Evolutionary conservation across 1,284 basidiomycete genomes (phyloP), one percentile per base, ranked within the genome.

Genomic region (Filobasidium uniguttulatum): DNA sequence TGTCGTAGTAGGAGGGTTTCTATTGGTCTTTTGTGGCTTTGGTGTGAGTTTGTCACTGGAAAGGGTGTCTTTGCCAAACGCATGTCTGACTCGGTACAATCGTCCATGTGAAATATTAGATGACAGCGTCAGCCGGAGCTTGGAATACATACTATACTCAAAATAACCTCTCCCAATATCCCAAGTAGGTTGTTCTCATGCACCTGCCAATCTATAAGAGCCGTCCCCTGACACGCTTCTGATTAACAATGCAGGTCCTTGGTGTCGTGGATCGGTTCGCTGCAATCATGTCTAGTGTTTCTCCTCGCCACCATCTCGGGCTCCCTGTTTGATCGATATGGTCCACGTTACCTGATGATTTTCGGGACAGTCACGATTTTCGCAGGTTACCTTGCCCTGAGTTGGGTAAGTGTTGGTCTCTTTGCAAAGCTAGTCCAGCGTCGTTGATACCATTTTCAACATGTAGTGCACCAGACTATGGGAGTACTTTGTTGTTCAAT

Each of bases 91-190:
- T 19, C 5, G 26, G 30, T 3, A 9, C 15, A n/a, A 20, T 34
- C n/a, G 12, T 31, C 33, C 25, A 28, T 34, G 17, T 14, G 10
- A 26, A 23, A 20, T 33, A n/a, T 33, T 25, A 54, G 53, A 55
- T 66, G 28, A 60, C 57, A 0, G 60, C 56, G 2, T 54, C 55
- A 3, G 52, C 58, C 15, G 65, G 65, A 5, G 65, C 60, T 9
- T 65, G 62, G 54, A 62, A 66, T 53, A 59, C 56, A 3, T 60
- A 61, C 49, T 66, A 66, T 50, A 35, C 55, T 25, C 55, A 58
- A 4, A 44, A 59, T 44, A 52, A 61, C 28, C 43, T 66, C 25
- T 44, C 50, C 0, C 45, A 52, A 2, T 64, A 65, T 40, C 49
- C 57, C 1, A 26, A 55, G 56, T 61, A 49, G 46, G 61, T 51